Percentiles rank a stretch among this genome's conserved stretches.
phyloP scores from a whole-genome alignment of 2,329 filamentous ascomycete genomes.

The Colletotrichum sp. region DNA sequence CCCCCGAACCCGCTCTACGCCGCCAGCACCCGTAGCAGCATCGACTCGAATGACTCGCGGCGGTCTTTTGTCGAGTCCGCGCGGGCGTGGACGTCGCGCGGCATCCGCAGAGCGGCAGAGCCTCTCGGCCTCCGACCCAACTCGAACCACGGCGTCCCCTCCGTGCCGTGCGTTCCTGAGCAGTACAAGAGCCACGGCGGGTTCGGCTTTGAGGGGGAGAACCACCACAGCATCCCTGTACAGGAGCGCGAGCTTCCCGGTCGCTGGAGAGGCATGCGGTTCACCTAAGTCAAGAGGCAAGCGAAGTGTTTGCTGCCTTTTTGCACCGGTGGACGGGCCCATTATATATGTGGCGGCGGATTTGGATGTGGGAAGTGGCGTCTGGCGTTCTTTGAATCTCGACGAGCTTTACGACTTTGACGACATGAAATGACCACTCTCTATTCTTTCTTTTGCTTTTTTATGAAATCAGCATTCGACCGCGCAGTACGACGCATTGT shows the following conservation, averaged over 20 bases:
- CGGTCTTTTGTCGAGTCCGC: constrained; percentile 9
- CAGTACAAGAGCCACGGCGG: constrained; percentile 35
- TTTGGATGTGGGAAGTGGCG: neutral
- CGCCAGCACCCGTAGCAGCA: constrained; percentile 18
- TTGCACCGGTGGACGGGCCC: neutral
- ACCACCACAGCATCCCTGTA: neutral
- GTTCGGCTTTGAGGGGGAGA: constrained; percentile 9
- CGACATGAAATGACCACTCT: constrained; percentile 18
- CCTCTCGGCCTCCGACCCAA: constrained; percentile 47
- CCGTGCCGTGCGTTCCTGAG: constrained; percentile 47
- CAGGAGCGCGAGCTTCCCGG: constrained; percentile 10
- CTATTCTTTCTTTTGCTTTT: constrained; percentile 1
- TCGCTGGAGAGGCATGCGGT: constrained; percentile 14
- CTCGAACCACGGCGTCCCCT: constrained; percentile 51
- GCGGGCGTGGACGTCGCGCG: constrained; percentile 10
- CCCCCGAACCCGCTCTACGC: constrained; percentile 1
- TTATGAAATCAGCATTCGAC: constrained; percentile 9
- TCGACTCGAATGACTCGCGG: constrained; percentile 20
- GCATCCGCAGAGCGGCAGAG: constrained; percentile 17
- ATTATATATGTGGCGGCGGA: neutral
- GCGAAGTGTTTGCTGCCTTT: constrained; percentile 6
- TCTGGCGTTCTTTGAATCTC: neutral
- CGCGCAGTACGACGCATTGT: constrained; percentile 12
- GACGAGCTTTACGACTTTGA: constrained; percentile 20
- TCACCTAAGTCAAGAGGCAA: constrained; percentile 5